Evolutionary conservation across 257 asterid genomes (phyloP).

Genomic region (Prunella vulgaris): DNA sequence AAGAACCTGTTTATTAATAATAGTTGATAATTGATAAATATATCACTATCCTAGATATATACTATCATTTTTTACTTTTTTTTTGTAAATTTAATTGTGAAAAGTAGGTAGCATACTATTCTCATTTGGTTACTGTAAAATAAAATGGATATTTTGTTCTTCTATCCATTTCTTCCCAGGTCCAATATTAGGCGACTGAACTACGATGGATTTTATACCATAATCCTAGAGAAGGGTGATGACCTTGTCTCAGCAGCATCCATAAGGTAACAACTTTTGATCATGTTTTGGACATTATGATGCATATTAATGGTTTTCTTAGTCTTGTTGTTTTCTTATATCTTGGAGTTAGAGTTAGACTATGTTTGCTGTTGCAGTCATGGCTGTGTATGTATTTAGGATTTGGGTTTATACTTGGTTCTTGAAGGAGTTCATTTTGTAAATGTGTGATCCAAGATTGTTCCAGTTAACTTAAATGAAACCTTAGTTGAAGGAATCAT

Average conservation of each 20-base stretch:
- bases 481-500: constrained; percentile 13
- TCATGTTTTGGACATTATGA: constrained; percentile 3
- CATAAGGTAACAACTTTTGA: constrained; percentile 54
- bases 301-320: not conserved
- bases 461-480: constrained; percentile 6
- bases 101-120: not conserved
- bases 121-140: not conserved
- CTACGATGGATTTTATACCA: constrained; percentile 67
- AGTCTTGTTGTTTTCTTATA: not conserved
- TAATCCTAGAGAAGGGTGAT: constrained; percentile 80
- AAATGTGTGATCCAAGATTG: constrained; percentile 9
- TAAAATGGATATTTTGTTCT: constrained; percentile 16
- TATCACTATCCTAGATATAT: not conserved
- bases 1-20: constrained; percentile 1
- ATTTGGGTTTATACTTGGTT: constrained; percentile 2
- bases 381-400: not conserved
- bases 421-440: not conserved
- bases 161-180: constrained; percentile 38
- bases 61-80: too few relatives aligned
- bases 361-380: not conserved
- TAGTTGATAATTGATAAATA: not conserved
- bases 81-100: not conserved
- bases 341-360: too few relatives aligned
- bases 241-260: constrained; percentile 82
- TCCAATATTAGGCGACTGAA: constrained; percentile 86